Percentiles rank a stretch among this genome's conserved stretches.
Evolutionary conservation across 2,329 filamentous ascomycete genomes (phyloP).

Genomic region (Coniochaeta hoffmannii): DNA sequence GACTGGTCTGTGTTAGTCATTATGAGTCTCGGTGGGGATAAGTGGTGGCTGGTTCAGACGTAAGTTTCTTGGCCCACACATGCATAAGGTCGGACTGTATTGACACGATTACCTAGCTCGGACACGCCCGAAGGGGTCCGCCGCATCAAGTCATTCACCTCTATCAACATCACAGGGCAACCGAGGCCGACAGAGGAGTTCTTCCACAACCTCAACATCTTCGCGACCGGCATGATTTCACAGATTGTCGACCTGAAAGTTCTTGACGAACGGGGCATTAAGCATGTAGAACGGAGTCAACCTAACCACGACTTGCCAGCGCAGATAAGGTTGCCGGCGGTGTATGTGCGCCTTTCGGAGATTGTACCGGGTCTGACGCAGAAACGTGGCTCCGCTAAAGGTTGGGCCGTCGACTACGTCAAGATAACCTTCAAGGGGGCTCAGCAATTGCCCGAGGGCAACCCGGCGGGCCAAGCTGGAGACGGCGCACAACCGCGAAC

Average conservation of each 20-base stretch:
- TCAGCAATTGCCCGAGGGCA: conserved; percentile 12
- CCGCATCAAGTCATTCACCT: conserved; percentile 24
- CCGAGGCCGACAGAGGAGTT: conserved; percentile 40
- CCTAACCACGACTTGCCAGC: conserved; percentile 31
- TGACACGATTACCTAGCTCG: background rate
- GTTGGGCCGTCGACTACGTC: conserved; percentile 55
- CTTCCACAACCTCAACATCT: conserved; percentile 44
- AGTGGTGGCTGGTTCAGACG: conserved; percentile 70
- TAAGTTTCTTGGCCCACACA: conserved; percentile 27
- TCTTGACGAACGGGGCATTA: conserved; percentile 36
- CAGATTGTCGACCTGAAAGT: conserved; percentile 42
- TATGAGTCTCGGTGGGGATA: conserved; percentile 64
- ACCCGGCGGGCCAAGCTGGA: conserved; percentile 1
- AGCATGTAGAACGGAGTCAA: conserved; percentile 24
- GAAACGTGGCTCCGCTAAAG: conserved; percentile 18
- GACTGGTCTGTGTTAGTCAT: conserved; percentile 68
- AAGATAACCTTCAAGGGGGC: conserved; percentile 49
- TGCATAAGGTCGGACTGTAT: background rate
- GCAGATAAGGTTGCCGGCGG: conserved; percentile 38
- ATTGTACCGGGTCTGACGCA: conserved; percentile 20
- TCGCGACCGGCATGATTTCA: conserved; percentile 42
- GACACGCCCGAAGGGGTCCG: background rate
- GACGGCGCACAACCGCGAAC: conserved; percentile 3
- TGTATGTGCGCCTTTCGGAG: conserved; percentile 42
- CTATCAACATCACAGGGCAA: conserved; percentile 35